Conservation (phyloP, 1,284 basidiomycete genomes). For the Microstroma glucosiphilum region DNA sequence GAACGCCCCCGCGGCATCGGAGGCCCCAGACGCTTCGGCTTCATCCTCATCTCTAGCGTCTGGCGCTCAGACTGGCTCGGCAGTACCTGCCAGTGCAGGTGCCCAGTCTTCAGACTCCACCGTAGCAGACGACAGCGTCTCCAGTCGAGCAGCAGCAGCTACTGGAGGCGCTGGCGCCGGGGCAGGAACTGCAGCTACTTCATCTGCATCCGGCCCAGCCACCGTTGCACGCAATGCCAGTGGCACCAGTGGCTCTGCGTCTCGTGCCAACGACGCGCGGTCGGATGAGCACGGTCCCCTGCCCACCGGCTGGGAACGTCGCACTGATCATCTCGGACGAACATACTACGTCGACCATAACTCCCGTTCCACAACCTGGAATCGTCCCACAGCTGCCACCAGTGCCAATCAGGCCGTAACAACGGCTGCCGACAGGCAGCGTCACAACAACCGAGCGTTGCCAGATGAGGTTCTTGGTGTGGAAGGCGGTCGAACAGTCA, state of each 20-base stretch:
- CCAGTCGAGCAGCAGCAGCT: slow-evolving; percentile 1
- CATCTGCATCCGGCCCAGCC: slow-evolving; percentile 14
- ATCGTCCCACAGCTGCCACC: slow-evolving; percentile 51
- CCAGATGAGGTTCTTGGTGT: slow-evolving; percentile 51
- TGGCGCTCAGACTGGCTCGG: background rate
- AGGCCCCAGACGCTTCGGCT: slow-evolving; percentile 26
- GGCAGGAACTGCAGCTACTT: slow-evolving; percentile 6
- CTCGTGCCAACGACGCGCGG: background rate
- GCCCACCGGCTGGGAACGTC: slow-evolving; percentile 86
- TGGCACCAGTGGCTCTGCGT: background rate
- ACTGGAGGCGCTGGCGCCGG: slow-evolving; percentile 11
- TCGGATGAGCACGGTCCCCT: slow-evolving; percentile 51
- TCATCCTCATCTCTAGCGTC: slow-evolving; percentile 39
- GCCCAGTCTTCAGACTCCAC: background rate
- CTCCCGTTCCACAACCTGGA: slow-evolving; percentile 90
- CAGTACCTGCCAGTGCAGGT: slow-evolving; percentile 11
- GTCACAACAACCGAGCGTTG: slow-evolving; percentile 44
- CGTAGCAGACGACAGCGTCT: background rate
- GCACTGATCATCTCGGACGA: slow-evolving; percentile 77
- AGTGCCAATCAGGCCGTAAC: slow-evolving; percentile 34
- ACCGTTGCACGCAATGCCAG: slow-evolving; percentile 5
- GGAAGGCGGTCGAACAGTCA: slow-evolving; percentile 18
- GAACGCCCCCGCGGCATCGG: slow-evolving; percentile 22
- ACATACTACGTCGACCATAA: slow-evolving; percentile 77
- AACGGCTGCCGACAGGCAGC: slow-evolving; percentile 42